Evolutionary conservation across 1,139 yeast genomes (phyloP).

Genomic region (Taphrina deformans): DNA sequence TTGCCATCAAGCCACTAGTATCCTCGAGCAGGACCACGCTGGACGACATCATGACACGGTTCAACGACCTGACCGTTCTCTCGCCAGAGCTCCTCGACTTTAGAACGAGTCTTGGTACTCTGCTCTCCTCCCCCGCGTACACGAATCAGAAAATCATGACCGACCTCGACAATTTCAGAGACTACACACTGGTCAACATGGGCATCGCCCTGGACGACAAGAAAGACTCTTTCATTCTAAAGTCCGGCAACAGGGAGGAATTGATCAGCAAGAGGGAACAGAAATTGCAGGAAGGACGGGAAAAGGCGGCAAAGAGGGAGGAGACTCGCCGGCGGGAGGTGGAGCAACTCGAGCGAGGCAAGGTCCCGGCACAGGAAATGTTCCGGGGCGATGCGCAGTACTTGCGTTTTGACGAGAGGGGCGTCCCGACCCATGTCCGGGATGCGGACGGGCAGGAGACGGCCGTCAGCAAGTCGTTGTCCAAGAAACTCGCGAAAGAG

Average conservation of each 20-base stretch:
- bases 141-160: constrained; percentile 52
- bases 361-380: constrained; percentile 67
- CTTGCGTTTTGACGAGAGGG: constrained; percentile 78
- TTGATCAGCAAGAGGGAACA: constrained; percentile 60
- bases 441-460: constrained; percentile 79
- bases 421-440: constrained; percentile 66
- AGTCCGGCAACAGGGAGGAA: constrained; percentile 75
- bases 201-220: constrained; percentile 87
- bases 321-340: constrained; percentile 57
- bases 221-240: constrained; percentile 64
- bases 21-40: neutral
- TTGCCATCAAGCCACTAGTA: neutral
- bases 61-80: neutral
- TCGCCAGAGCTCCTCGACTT: constrained; percentile 7
- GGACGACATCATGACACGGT: neutral
- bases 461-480: constrained; percentile 67
- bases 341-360: constrained; percentile 69
- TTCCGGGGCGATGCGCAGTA: constrained; percentile 58
- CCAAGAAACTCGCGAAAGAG: constrained; percentile 75
- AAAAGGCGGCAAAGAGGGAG: constrained; percentile 48
- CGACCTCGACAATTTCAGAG: constrained; percentile 61
- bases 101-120: neutral
- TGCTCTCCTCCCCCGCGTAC: neutral
- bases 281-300: constrained; percentile 49
- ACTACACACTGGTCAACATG: constrained; percentile 63